phyloP scores from a whole-genome alignment of 192 early-diverging fungal species.

The Entrophospora sp. region DNA sequence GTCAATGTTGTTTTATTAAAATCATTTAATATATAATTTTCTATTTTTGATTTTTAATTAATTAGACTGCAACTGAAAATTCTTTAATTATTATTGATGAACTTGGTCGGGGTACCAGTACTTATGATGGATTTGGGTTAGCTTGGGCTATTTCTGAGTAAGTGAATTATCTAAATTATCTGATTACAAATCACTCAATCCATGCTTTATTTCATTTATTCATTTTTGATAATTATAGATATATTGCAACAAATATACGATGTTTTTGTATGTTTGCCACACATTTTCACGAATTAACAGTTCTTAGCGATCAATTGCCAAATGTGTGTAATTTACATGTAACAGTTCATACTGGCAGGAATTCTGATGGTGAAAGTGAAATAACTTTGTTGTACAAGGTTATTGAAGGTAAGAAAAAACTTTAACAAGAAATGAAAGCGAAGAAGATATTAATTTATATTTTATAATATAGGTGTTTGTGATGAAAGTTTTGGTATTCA shows the following conservation, averaged over 20 bases:
- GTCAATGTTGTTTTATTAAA: background rate
- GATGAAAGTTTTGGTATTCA: conserved; percentile 99
- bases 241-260: conserved; percentile 56
- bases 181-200: background rate
- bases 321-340: conserved; percentile 87
- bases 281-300: conserved; percentile 96
- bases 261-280: conserved; percentile 89
- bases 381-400: conserved; percentile 93
- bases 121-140: conserved; percentile 94
- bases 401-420: conserved; percentile 43
- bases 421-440: background rate
- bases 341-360: conserved; percentile 48
- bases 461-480: conserved; percentile 59
- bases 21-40: background rate
- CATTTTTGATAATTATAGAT: conserved; percentile 41
- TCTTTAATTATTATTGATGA: conserved; percentile 96
- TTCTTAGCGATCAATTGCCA: conserved; percentile 57
- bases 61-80: conserved; percentile 60
- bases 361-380: conserved; percentile 29
- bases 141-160: conserved; percentile 97
- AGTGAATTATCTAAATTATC: conserved; percentile 19
- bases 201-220: background rate
- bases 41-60: conserved; percentile 3
- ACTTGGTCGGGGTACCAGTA: conserved; percentile 94
- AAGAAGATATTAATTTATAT: background rate